Evolutionary conservation across 2,329 filamentous ascomycete species (phyloP).

Genomic region (Exserohilum turcica): DNA sequence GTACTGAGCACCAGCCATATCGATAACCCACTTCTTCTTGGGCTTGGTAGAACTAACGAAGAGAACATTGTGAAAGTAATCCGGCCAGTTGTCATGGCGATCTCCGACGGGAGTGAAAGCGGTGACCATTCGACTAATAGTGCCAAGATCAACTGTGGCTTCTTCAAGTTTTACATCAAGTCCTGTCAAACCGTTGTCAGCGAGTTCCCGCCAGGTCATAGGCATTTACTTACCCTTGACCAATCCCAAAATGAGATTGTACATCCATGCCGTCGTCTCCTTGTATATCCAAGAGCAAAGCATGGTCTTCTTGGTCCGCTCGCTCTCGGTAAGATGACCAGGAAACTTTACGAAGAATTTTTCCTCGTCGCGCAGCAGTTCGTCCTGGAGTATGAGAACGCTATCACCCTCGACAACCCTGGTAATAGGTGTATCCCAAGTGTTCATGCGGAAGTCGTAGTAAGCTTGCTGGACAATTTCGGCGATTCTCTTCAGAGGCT

Average conservation of each 20-base stretch:
- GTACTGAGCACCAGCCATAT: conserved; percentile 6
- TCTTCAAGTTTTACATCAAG: conserved; percentile 1
- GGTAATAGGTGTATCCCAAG: background rate
- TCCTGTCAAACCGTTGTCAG: background rate
- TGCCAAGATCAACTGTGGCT: background rate
- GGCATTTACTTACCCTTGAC: background rate
- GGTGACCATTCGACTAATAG: background rate
- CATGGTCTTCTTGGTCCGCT: background rate
- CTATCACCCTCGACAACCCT: background rate
- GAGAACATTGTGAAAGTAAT: background rate
- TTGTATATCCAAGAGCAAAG: background rate
- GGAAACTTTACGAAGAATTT: conserved; percentile 4
- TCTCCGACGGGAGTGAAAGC: background rate
- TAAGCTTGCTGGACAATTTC: conserved; percentile 5
- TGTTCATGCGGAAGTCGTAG: conserved; percentile 12
- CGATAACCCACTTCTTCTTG: background rate
- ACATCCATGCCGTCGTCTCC: conserved; percentile 4
- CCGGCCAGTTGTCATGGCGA: background rate
- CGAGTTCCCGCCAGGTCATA: fast-evolving
- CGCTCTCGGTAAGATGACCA: background rate
- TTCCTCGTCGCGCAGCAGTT: background rate
- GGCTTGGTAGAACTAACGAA: background rate
- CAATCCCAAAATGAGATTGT: background rate
- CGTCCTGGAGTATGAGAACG: background rate
- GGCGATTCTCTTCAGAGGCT: background rate